Evolutionary conservation across 805 yeast species (phyloP), one percentile per base, ranked within the genome.

Genomic region (Myxozyma neglecta): DNA sequence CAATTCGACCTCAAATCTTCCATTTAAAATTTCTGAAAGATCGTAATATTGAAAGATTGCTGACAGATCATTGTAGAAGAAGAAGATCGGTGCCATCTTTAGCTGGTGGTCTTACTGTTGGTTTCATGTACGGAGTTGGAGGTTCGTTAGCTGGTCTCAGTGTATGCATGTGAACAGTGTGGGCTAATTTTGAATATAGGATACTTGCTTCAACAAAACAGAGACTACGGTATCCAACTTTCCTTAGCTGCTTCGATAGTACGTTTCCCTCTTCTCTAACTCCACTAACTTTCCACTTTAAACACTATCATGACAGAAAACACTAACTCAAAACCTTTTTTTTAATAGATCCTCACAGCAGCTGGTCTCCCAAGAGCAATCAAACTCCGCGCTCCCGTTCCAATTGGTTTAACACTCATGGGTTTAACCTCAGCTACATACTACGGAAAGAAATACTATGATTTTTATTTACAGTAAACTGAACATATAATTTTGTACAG

Each of bases 31-130:
- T 6, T 42, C 3, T 9, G 20, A 42, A 16, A 3, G 3, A 6
- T 16, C 6, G 5, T 42, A 9, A n/a, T 6, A 2, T 42, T 42
- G 46, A 42, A 8, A 9, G 20, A 8, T 34, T 6, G 35, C 53
- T 53, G 18, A 53, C 36, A 7, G n/a, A n/a, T 34, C 14, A 7
- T 13, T 42, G 11, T 66, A 76, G 77, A 57, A 84, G 85, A 56
- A 87, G 88, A 69, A 83, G 87, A 11, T 89, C 96, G 1, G 71
- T 86, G 42, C 96, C 96, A 24, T 90, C 97, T 0, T 79, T 92
- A 57, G 76, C 84, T 52, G 96, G 93, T 0, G 97, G 97, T n/a
- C 61, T 76, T 6, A 67, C 69, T 1, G 69, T 73, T 24, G 80
- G 79, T 11, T 69, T 72, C 8, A 61, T 76, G n/a, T 76, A 72